Evolutionary conservation across 805 yeast species (phyloP).

Genomic region (Priceomyces castillae): DNA sequence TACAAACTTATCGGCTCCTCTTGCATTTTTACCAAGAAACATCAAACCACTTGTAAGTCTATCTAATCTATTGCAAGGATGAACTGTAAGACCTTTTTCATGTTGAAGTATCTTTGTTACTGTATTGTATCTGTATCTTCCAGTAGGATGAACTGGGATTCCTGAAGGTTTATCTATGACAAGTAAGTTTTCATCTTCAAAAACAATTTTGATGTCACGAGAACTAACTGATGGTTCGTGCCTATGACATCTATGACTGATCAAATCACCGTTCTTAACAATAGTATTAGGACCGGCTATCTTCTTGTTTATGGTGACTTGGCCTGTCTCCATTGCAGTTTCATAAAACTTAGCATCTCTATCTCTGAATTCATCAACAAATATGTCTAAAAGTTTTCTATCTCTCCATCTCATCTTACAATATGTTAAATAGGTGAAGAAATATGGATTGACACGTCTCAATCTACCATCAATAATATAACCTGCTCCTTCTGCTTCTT

Average conservation of each 20-base stretch:
- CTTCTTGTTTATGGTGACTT: conserved; percentile 68
- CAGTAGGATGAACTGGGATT: conserved; percentile 94
- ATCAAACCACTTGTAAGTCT: conserved; percentile 89
- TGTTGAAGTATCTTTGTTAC: conserved; percentile 74
- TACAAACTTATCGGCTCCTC: conserved; percentile 74
- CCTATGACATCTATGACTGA: conserved; percentile 75
- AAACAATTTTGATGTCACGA: conserved; percentile 59
- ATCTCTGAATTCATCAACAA: conserved; percentile 81
- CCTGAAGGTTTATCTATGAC: conserved; percentile 95
- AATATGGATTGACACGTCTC: conserved; percentile 80
- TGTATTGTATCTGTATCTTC: conserved; percentile 72
- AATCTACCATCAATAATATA: conserved; percentile 58
- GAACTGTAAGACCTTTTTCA: conserved; percentile 65
- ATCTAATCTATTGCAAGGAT: conserved; percentile 83
- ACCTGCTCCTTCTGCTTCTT: conserved; percentile 56
- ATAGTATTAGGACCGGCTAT: conserved; percentile 63
- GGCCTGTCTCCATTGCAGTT: conserved; percentile 51
- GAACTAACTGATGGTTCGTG: conserved; percentile 86
- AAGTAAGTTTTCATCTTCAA: conserved; percentile 70
- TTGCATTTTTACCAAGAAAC: conserved; percentile 82
- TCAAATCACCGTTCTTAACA: conserved; percentile 78
- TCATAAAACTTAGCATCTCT: conserved; percentile 64
- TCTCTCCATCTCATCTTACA: conserved; percentile 93
- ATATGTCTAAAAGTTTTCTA: conserved; percentile 74
- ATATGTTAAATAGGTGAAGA: conserved; percentile 83